Conservation (phyloP, 2,329 filamentous ascomycete species). For the Neofusicoccum cordaticola region DNA sequence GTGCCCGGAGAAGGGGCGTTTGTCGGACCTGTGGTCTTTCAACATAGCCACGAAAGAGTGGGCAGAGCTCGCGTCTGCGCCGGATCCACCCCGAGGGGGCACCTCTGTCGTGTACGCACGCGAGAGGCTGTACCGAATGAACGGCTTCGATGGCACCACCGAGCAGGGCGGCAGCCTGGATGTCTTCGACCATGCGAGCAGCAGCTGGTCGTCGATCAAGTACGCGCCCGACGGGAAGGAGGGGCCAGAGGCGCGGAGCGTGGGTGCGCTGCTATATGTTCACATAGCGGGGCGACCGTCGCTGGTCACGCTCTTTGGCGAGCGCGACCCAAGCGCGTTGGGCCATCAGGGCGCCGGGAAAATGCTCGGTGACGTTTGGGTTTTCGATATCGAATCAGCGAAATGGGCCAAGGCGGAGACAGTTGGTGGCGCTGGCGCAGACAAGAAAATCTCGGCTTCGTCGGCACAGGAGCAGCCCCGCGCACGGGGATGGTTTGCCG, state of each 20-base stretch:
- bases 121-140: conserved; percentile 71
- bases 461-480: conserved; percentile 29
- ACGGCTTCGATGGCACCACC: conserved; percentile 69
- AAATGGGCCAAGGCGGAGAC: conserved; percentile 34
- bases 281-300: conserved; percentile 33
- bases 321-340: conserved; percentile 51
- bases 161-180: conserved; percentile 73
- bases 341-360: conserved; percentile 57
- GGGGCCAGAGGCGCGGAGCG: conserved; percentile 51
- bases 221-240: conserved; percentile 43
- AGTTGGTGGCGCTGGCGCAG: conserved; percentile 24
- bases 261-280: conserved; percentile 47
- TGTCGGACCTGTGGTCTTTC: conserved; percentile 77
- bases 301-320: conserved; percentile 54
- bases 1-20: conserved; percentile 60
- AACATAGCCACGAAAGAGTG: conserved; percentile 63
- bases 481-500: conserved; percentile 55
- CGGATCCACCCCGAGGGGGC: conserved; percentile 64
- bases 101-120: conserved; percentile 63
- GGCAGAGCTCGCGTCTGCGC: conserved; percentile 66
- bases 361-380: conserved; percentile 55
- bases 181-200: conserved; percentile 45
- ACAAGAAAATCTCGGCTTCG: background rate
- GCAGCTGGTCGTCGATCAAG: conserved; percentile 41
- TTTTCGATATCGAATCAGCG: conserved; percentile 37